Evolutionary conservation across 139 green algal genomes (phyloP).

Genomic region (Coelastrella sp.): DNA sequence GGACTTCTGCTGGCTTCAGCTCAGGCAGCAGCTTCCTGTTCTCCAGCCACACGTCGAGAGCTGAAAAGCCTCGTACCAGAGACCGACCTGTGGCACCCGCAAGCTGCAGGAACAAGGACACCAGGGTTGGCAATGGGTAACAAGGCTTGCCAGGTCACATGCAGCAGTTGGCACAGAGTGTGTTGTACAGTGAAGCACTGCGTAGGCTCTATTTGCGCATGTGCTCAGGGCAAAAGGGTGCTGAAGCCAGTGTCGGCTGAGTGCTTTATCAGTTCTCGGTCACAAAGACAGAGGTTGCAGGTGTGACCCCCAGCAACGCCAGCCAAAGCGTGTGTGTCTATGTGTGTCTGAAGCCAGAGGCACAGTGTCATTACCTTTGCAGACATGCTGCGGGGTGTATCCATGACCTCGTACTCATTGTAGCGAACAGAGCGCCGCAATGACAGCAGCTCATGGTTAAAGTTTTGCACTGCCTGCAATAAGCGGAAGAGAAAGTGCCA

Average conservation of each 20-base stretch:
- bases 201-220: too few species aligned
- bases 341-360: not conserved
- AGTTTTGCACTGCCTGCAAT: slow-evolving; percentile 78
- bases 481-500: not conserved
- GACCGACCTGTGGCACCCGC: not conserved
- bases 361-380: slow-evolving; percentile 35
- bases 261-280: too few species aligned
- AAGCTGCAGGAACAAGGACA: slow-evolving; percentile 4
- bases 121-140: too few species aligned
- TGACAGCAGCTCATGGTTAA: slow-evolving; percentile 77
- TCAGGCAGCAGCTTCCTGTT: slow-evolving; percentile 18
- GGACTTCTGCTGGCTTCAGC: slow-evolving; percentile 23
- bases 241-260: too few species aligned
- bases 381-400: slow-evolving; percentile 16
- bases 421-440: slow-evolving; percentile 79
- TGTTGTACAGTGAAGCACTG: too few species aligned
- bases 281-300: too few species aligned
- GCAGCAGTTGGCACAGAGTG: too few species aligned
- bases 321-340: too few species aligned
- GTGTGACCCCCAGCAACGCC: too few species aligned
- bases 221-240: too few species aligned
- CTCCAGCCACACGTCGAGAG: slow-evolving; percentile 54
- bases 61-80: slow-evolving; percentile 3
- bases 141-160: too few species aligned
- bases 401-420: slow-evolving; percentile 63